Evolutionary conservation across 805 yeast species (phyloP), one percentile per base, ranked within the genome.

Genomic region (Ogataea populi-albae): DNA sequence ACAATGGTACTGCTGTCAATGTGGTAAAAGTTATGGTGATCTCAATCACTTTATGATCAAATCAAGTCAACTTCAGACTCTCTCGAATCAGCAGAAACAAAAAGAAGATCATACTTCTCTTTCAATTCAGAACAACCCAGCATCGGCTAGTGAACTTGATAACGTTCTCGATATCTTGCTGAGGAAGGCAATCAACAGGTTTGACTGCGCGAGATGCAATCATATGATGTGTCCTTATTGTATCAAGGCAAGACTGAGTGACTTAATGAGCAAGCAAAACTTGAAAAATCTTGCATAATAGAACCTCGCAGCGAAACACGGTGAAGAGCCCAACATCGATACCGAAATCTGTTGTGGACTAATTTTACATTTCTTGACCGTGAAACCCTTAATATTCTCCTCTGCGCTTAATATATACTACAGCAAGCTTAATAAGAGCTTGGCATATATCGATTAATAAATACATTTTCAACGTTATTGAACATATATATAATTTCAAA

Each of bases 221-320:
- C 62, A 57, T 41, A 49, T 57, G 56, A 57, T 57, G 62, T 57
- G 62, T 32, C 62, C 62, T 4, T 57, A 57, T 34, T 57, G 62
- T 35, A 43, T 49, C 23, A 57, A 57, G 32, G 59, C 51, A 6
- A 40, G 62, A 10, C 31, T 54, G n/a, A 36, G 45, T 25, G 56
- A 56, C 36, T 33, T 54, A 30, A 24, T 43, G 18, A 32, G 41
- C 23, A 40, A 37, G 27, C 23, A 23, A 23, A 3, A n/a, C n/a
- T n/a, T n/a, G n/a, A n/a, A n/a, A n/a, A n/a, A n/a, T n/a, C n/a
- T n/a, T n/a, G n/a, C n/a, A n/a, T n/a, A n/a, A n/a, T n/a, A n/a
- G n/a, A n/a, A n/a, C n/a, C n/a, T n/a, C n/a, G n/a, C n/a, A n/a
- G n/a, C n/a, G n/a, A n/a, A n/a, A n/a, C n/a, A n/a, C n/a, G n/a